A percentile compares a stretch with the other conserved stretches of the same genome.
Conservation (phyloP, 192 early-diverging fungal species). For the Coemansia sp. region DNA sequence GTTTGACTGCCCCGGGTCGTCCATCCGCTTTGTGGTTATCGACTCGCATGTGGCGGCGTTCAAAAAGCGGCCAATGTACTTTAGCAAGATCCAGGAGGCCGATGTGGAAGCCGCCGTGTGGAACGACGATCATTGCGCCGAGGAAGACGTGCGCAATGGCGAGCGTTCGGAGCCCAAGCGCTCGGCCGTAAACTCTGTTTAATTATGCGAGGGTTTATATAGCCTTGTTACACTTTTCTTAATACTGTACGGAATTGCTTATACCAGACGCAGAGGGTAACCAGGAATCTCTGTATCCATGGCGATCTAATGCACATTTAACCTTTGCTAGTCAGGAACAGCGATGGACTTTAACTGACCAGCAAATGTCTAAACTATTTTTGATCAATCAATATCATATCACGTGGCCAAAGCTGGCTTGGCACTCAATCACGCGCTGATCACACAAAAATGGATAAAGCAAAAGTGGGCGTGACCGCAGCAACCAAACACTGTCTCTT, state of each 20-base stretch:
- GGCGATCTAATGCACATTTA: too few species aligned
- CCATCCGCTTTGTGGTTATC: conserved; percentile 71
- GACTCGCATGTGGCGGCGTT: conserved; percentile 63
- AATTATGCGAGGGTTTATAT: neutral
- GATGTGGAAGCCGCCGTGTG: conserved; percentile 55
- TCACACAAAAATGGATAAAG: too few species aligned
- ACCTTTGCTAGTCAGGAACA: too few species aligned
- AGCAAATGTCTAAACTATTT: too few species aligned
- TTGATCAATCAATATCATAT: too few species aligned
- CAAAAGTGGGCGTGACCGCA: too few species aligned
- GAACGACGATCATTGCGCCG: conserved; percentile 33
- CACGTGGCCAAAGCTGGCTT: too few species aligned
- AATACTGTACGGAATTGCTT: too few species aligned
- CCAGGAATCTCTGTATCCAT: too few species aligned
- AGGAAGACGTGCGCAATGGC: neutral
- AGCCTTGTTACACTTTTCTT: too few species aligned
- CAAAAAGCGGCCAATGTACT: conserved; percentile 65
- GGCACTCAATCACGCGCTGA: conserved; percentile 13
- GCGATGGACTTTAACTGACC: too few species aligned
- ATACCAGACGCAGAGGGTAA: too few species aligned
- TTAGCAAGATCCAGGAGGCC: conserved; percentile 54
- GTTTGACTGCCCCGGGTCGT: conserved; percentile 77
- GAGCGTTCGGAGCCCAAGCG: conserved; percentile 12
- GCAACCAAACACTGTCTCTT: neutral
- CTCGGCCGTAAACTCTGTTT: conserved; percentile 12